Percentiles rank a stretch among this genome's conserved stretches.
Evolutionary conservation across 768 basidiomycete species (phyloP).

Genomic region (Auriscalpium vulgare): DNA sequence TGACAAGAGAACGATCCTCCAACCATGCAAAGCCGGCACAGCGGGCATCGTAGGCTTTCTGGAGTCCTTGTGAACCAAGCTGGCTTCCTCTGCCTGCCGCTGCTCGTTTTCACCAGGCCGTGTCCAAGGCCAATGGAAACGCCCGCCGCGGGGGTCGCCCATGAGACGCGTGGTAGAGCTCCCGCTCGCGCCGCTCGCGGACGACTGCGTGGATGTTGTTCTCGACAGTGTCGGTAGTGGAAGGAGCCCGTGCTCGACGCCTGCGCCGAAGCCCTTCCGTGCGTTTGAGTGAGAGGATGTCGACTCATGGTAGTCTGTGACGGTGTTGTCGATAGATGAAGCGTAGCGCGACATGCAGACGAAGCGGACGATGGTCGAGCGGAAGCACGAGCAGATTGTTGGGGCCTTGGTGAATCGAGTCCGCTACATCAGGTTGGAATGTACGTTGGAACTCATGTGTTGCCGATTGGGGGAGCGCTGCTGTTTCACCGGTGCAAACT

Average conservation of each 20-base stretch:
- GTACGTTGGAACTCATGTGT: too few species aligned
- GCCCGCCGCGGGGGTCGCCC: neutral
- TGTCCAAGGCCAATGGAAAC: constrained; percentile 8
- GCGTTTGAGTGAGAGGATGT: constrained; percentile 7
- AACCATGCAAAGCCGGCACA: constrained; percentile 34
- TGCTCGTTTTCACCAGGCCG: neutral
- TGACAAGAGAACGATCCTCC: constrained; percentile 47
- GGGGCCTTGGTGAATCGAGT: too few species aligned
- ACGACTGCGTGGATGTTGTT: constrained; percentile 2
- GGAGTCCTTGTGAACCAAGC: constrained; percentile 7
- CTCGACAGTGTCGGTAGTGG: constrained; percentile 8
- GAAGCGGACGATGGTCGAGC: neutral
- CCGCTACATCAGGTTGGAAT: too few species aligned
- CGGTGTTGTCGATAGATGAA: constrained; percentile 2
- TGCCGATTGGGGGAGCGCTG: too few species aligned
- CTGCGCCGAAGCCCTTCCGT: constrained; percentile 10
- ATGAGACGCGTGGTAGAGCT: neutral
- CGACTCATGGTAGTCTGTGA: constrained; percentile 9
- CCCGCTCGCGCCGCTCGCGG: neutral
- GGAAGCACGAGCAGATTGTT: too few species aligned
- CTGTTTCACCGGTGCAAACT: too few species aligned
- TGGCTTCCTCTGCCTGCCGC: constrained; percentile 10
- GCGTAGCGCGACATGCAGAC: constrained; percentile 7
- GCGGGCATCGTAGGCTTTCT: neutral
- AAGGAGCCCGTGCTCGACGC: constrained; percentile 7